Evolutionary conservation across 805 yeast species (phyloP), one percentile per base, ranked within the genome.

Genomic region (Metschnikowia picachoensis): DNA sequence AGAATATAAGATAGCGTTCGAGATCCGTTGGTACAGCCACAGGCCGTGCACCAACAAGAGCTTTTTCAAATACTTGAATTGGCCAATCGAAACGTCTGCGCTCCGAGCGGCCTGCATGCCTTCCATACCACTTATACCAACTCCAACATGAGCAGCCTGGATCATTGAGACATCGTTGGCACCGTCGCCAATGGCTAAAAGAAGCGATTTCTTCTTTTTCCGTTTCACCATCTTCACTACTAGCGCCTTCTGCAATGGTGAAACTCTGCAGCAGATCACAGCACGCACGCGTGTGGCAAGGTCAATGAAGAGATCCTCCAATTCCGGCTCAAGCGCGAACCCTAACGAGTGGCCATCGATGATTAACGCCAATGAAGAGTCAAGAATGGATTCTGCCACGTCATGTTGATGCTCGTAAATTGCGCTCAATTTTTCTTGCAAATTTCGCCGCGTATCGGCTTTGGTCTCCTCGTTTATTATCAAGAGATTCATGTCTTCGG

Each of bases 41-140:
- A 96, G 71, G 1, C 99, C 99, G 65, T 94, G 99, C 10, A 94
- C 99, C 37, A 94, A 73, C 37, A 94, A 68, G 46, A 94, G 68
- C 62, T 87, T 90, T 58, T 82, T 80, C 68, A 94, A 74, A 64
- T 80, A 94, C 62, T 83, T 83, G 77, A 94, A 94, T 64, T 94
- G 98, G 0, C 97, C 98, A 65, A 95, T 89, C 1, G 98, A 90
- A 49, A 94, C 82, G 73, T 94, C 99, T 0, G 99, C 98, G 64
- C 95, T 85, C 64, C 99, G 79, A 0, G 99, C 97, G 10, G 99
- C 99, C 67, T 94, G 99, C 89, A 91, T 90, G 56, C 99, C 99
- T 70, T 94, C 99, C 92, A 90, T 85, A 54, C 99, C 99, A 67
- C 95, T 87, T 52, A 94, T 95, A 62, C 99, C 99, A 20, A 94